Percentiles rank a stretch among this genome's conserved stretches.
Conservation (phyloP, 2,329 filamentous ascomycete genomes). For the Neurospora crassa region DNA sequence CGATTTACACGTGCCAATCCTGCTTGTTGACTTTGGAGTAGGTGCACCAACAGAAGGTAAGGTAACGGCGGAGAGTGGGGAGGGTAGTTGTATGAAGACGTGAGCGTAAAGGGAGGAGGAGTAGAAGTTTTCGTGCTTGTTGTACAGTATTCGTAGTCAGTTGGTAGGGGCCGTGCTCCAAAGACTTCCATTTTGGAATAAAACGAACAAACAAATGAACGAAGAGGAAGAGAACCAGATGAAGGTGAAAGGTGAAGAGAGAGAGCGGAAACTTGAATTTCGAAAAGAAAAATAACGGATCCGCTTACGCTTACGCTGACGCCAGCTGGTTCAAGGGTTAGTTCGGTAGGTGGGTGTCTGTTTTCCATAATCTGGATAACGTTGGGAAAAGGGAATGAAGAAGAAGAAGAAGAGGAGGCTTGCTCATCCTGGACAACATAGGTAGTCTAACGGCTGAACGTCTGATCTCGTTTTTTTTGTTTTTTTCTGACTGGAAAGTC, state of each 20-base stretch:
- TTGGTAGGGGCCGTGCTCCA: background rate
- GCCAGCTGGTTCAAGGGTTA: too few species aligned
- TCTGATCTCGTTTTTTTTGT: too few species aligned
- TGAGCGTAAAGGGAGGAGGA: conserved; percentile 31
- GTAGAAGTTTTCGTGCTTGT: conserved; percentile 32
- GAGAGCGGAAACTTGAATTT: background rate
- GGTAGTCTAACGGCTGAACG: too few species aligned
- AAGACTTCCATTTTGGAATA: background rate
- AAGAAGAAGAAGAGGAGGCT: too few species aligned
- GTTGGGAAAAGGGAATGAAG: too few species aligned
- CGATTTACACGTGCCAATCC: conserved; percentile 33
- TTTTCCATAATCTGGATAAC: too few species aligned
- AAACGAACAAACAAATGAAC: background rate
- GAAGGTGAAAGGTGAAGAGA: background rate
- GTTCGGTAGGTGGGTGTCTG: too few species aligned
- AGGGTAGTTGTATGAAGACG: conserved; percentile 21
- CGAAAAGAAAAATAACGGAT: too few species aligned
- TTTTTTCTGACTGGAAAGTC: too few species aligned
- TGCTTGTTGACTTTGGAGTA: conserved; percentile 25
- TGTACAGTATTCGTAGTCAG: too few species aligned
- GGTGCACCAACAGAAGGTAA: conserved; percentile 31
- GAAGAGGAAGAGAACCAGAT: background rate
- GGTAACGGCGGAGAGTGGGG: conserved; percentile 27
- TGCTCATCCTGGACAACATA: too few species aligned
- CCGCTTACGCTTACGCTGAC: too few species aligned